Conservation (phyloP, 148 eudicot species). For the Vaccinium corymbosum region DNA sequence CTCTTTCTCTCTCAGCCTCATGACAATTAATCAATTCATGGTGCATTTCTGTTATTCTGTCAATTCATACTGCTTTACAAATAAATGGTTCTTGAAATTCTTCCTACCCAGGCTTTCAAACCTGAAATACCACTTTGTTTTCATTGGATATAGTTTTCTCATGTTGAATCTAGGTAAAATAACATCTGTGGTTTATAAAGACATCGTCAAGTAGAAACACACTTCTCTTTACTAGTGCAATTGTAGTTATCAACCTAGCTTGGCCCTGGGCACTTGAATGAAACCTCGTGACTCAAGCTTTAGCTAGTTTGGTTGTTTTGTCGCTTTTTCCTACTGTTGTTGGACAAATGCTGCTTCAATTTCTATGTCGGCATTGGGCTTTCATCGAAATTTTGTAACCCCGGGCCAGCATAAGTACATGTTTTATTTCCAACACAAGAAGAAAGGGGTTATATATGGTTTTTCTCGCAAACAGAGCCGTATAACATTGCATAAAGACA, state of each 20-base stretch:
- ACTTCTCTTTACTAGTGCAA: background rate
- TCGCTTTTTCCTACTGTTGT: background rate
- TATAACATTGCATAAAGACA: background rate
- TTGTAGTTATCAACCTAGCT: background rate
- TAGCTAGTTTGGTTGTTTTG: background rate
- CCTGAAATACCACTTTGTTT: background rate
- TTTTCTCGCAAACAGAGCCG: background rate
- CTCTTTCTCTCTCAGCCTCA: conserved; percentile 7
- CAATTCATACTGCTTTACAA: background rate
- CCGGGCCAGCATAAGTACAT: background rate
- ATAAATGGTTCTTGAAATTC: background rate
- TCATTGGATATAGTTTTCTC: background rate
- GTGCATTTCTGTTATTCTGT: background rate
- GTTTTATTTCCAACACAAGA: background rate
- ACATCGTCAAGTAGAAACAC: background rate
- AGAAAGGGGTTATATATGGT: background rate
- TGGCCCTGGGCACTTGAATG: background rate
- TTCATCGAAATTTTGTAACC: background rate
- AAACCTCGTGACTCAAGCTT: background rate
- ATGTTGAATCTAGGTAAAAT: background rate
- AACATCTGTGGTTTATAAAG: background rate
- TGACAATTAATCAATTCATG: background rate
- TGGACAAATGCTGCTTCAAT: background rate
- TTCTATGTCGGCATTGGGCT: background rate
- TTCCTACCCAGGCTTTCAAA: background rate